A percentile compares a stretch with the other conserved stretches of the same genome.
phyloP scores from a whole-genome alignment of 768 basidiomycete genomes.

The Suillus weaverae region DNA sequence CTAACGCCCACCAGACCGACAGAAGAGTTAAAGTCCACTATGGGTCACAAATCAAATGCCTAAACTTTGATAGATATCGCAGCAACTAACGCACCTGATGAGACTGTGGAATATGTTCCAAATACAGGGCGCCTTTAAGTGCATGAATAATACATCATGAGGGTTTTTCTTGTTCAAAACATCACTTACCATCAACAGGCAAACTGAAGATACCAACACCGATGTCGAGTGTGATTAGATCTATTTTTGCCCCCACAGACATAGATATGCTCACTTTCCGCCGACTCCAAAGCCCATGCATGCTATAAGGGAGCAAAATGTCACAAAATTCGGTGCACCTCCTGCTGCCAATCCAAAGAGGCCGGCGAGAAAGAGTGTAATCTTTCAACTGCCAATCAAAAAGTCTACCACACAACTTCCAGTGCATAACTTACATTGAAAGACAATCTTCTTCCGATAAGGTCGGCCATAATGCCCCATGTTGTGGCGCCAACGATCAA shows the following conservation, averaged over 20 bases:
- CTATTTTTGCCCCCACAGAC: constrained; percentile 15
- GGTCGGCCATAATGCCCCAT: constrained; percentile 52
- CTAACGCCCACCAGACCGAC: constrained; percentile 54
- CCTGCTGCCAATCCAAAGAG: constrained; percentile 54
- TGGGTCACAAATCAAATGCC: not conserved
- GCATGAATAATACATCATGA: constrained; percentile 20
- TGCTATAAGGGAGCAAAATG: constrained; percentile 46
- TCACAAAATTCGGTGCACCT: constrained; percentile 44
- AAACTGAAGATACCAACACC: constrained; percentile 27
- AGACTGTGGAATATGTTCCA: constrained; percentile 45
- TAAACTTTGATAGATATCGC: constrained; percentile 4
- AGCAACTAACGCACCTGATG: constrained; percentile 31
- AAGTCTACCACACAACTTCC: not conserved
- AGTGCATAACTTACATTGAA: constrained; percentile 35
- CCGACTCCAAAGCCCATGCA: constrained; percentile 52
- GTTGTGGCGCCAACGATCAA: constrained; percentile 48
- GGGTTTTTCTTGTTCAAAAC: not conserved
- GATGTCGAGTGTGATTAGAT: constrained; percentile 16
- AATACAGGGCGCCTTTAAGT: constrained; percentile 41
- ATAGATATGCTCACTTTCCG: constrained; percentile 43
- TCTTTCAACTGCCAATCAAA: constrained; percentile 15
- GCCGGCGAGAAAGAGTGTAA: constrained; percentile 38
- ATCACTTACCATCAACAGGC: constrained; percentile 45
- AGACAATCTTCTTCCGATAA: constrained; percentile 47
- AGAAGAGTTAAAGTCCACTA: constrained; percentile 57